These are phyloP conservation scores for Suillus alpinus DNA, from an alignment of 768 basidiomycete species.

Conservation along the genomic window DNA sequence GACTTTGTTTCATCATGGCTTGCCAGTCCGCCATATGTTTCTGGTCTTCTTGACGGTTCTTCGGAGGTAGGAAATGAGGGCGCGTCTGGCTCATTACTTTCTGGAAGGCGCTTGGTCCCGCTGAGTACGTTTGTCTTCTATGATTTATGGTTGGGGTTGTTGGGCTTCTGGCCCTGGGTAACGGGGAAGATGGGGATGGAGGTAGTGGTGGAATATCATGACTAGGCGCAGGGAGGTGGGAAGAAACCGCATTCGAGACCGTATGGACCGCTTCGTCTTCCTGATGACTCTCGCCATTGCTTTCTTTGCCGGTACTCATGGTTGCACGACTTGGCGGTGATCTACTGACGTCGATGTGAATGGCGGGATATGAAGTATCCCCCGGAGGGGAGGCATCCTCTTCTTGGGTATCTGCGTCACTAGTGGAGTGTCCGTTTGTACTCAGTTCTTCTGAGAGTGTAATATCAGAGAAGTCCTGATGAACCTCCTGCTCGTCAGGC, in stretches of 20 bases:
- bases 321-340: slow-evolving; percentile 30
- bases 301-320: slow-evolving; percentile 7
- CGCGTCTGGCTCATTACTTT: slow-evolving; percentile 82
- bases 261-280: background rate
- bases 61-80: slow-evolving; percentile 84
- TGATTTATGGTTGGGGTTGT: slow-evolving; percentile 27
- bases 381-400: slow-evolving; percentile 5
- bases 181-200: slow-evolving; percentile 29
- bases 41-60: slow-evolving; percentile 68
- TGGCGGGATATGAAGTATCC: slow-evolving; percentile 33
- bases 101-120: slow-evolving; percentile 70
- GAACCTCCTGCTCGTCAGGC: slow-evolving; percentile 7
- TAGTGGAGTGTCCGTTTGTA: background rate
- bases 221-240: background rate
- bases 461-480: slow-evolving; percentile 21
- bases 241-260: background rate
- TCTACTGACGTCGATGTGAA: slow-evolving; percentile 45
- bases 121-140: slow-evolving; percentile 47
- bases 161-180: slow-evolving; percentile 13
- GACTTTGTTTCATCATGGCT: slow-evolving; percentile 82
- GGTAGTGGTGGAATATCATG: slow-evolving; percentile 24
- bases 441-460: slow-evolving; percentile 20
- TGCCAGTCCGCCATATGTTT: slow-evolving; percentile 88
- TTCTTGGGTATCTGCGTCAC: background rate
- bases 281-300: background rate